A percentile compares a stretch with the other conserved stretches of the same genome.
These are phyloP conservation scores for Yamadazyma oceani DNA, from an alignment of 1,139 yeast genomes.

Conservation along the genomic window DNA sequence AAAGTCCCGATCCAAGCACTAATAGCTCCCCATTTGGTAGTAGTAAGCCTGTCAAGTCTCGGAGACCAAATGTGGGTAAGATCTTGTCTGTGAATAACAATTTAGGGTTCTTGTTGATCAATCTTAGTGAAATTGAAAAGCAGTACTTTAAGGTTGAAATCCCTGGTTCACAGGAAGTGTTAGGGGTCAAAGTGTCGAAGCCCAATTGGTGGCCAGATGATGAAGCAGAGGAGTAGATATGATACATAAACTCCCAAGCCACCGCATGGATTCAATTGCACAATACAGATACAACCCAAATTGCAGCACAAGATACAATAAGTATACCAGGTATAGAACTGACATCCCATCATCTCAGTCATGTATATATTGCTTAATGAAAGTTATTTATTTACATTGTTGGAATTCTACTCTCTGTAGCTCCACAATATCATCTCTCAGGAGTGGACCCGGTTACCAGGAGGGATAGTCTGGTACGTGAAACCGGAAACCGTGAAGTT, in stretches of 20 bases:
- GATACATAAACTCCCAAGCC: background rate
- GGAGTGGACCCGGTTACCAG: too few relatives aligned
- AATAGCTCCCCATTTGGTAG: slow-evolving; percentile 34
- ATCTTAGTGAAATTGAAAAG: slow-evolving; percentile 42
- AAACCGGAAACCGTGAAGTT: too few relatives aligned
- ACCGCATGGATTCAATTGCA: too few relatives aligned
- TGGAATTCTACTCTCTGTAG: too few relatives aligned
- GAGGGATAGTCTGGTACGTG: too few relatives aligned
- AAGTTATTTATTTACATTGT: too few relatives aligned
- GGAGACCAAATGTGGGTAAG: slow-evolving; percentile 55
- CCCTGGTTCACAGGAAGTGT: slow-evolving; percentile 26
- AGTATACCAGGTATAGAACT: too few relatives aligned
- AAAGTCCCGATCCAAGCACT: slow-evolving; percentile 5
- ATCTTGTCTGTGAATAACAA: slow-evolving; percentile 57
- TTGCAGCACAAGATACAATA: too few relatives aligned
- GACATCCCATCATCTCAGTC: too few relatives aligned
- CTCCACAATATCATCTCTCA: too few relatives aligned
- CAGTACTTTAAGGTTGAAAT: slow-evolving; percentile 31
- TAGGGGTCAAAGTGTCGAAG: slow-evolving; percentile 48
- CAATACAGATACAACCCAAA: too few relatives aligned
- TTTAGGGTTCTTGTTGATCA: slow-evolving; percentile 64
- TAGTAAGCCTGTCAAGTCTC: slow-evolving; percentile 28
- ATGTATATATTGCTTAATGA: too few relatives aligned
- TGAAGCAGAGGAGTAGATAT: slow-evolving; percentile 1
- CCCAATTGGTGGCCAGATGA: slow-evolving; percentile 71